Conservation (phyloP, 768 basidiomycete genomes). For the Clitopilus hobsonii region DNA sequence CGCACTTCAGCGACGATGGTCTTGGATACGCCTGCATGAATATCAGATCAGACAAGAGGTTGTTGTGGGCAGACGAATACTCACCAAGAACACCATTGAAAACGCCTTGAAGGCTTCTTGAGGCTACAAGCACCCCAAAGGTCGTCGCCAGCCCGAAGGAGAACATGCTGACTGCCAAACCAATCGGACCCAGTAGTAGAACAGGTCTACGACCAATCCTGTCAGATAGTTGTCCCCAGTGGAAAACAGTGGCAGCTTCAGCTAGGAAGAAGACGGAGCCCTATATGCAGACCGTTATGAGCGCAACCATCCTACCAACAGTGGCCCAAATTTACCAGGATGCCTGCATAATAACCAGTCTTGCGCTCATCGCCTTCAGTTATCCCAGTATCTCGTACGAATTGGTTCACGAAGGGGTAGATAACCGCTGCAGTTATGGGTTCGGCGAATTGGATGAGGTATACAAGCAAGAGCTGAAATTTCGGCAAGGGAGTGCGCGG, state of each 20-base stretch:
- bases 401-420: constrained; percentile 65
- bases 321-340: constrained; percentile 26
- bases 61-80: constrained; percentile 18
- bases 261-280: constrained; percentile 73
- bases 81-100: constrained; percentile 34
- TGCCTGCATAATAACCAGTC: constrained; percentile 53
- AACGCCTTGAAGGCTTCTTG: constrained; percentile 10
- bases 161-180: constrained; percentile 62
- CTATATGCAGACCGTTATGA: constrained; percentile 26
- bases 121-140: constrained; percentile 57
- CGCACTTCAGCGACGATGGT: constrained; percentile 14
- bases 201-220: constrained; percentile 73
- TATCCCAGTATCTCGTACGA: constrained; percentile 41
- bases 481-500: constrained; percentile 39
- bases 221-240: constrained; percentile 76
- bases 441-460: constrained; percentile 72
- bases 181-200: constrained; percentile 58
- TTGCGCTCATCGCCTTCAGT: constrained; percentile 45
- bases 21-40: constrained; percentile 12
- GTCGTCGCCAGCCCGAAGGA: constrained; percentile 70
- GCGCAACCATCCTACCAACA: background rate
- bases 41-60: background rate
- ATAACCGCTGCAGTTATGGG: constrained; percentile 75
- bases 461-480: constrained; percentile 63
- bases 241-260: constrained; percentile 64